These are phyloP conservation scores for Phytopythium oedochilum DNA, from an alignment of 352 stramenopile species.

Conservation along the genomic window DNA sequence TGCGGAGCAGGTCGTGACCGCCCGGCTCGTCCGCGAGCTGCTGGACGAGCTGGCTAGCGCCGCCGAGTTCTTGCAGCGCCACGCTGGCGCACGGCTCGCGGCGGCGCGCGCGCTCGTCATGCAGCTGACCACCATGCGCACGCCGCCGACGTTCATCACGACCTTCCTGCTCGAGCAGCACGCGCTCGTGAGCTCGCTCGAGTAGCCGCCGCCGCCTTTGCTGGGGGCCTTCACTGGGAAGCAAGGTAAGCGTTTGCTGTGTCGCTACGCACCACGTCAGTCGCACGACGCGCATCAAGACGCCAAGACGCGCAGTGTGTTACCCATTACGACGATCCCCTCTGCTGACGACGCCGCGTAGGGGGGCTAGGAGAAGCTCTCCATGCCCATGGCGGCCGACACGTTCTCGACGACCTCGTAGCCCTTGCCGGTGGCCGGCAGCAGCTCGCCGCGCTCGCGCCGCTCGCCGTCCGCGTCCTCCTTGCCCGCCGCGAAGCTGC, in stretches of 20 bases:
- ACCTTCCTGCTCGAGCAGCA: conserved; percentile 69
- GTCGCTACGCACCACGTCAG: not conserved
- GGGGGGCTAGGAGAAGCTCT: conserved; percentile 51
- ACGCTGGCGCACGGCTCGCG: conserved; percentile 30
- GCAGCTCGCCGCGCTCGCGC: conserved; percentile 13
- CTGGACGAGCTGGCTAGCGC: conserved; percentile 31
- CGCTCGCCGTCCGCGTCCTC: conserved; percentile 7
- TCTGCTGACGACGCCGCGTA: not conserved
- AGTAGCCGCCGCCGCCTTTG: too few relatives aligned
- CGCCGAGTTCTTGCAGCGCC: conserved; percentile 10
- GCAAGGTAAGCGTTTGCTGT: too few relatives aligned
- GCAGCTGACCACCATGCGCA: conserved; percentile 51
- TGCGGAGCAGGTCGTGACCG: conserved; percentile 20
- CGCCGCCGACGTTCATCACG: conserved; percentile 54
- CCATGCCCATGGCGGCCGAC: conserved; percentile 40
- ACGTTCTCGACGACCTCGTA: conserved; percentile 79
- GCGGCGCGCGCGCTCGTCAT: conserved; percentile 53
- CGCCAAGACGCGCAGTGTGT: too few relatives aligned
- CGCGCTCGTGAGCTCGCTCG: conserved; percentile 34
- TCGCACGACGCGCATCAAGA: not conserved
- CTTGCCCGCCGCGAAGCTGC: conserved; percentile 54
- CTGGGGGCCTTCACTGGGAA: too few relatives aligned
- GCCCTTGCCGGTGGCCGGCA: conserved; percentile 52
- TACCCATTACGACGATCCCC: not conserved
- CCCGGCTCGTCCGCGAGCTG: conserved; percentile 43